phyloP scores from a whole-genome alignment of 83 land plant species.

The Larix sibirica region DNA sequence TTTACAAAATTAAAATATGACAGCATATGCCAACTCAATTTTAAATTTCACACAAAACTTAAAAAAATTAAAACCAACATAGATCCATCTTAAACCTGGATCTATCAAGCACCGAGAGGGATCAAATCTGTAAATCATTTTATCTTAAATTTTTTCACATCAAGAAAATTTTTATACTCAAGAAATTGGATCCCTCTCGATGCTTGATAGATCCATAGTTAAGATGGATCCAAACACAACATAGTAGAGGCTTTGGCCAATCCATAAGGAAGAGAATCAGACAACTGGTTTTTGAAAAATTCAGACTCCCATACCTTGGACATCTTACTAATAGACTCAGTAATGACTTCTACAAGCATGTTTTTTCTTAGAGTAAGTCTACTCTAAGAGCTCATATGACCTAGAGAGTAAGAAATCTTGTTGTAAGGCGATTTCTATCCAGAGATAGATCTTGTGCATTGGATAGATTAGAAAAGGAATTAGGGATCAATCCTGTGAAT shows the following conservation, averaged over 20 bases:
- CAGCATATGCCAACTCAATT: too few species aligned
- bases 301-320: constrained; percentile 50
- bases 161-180: too few species aligned
- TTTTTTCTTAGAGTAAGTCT: constrained; percentile 46
- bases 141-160: too few species aligned
- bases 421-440: constrained; percentile 40
- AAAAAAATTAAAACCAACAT: too few species aligned
- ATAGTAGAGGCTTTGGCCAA: constrained; percentile 38
- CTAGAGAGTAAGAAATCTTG: constrained; percentile 54
- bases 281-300: constrained; percentile 56
- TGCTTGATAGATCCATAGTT: neutral
- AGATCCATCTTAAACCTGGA: too few species aligned
- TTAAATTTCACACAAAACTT: too few species aligned
- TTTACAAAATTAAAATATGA: too few species aligned
- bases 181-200: too few species aligned
- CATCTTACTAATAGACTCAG: constrained; percentile 39
- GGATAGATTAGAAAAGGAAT: constrained; percentile 32
- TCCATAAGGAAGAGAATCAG: constrained; percentile 34
- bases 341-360: constrained; percentile 50
- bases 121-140: too few species aligned
- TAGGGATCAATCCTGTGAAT: constrained; percentile 59
- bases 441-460: constrained; percentile 24
- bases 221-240: constrained; percentile 56
- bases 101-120: too few species aligned
- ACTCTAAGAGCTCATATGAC: constrained; percentile 31